phyloP scores from a whole-genome alignment of 108 stramenopile genomes.

The Pseudonitzschia delicatissima region DNA sequence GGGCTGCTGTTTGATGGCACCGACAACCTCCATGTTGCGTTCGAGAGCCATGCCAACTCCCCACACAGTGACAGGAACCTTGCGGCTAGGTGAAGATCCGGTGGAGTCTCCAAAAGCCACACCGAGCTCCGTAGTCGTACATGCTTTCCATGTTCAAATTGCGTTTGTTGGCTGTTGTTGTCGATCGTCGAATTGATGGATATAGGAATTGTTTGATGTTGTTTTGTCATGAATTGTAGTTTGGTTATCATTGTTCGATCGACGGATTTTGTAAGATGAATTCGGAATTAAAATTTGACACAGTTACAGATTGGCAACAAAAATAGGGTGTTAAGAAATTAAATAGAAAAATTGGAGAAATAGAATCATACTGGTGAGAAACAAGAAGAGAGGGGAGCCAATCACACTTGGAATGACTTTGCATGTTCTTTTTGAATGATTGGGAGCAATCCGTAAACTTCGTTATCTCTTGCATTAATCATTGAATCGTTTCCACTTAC shows the following conservation, averaged over 20 bases:
- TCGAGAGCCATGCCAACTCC: slow-evolving; percentile 96
- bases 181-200: neutral
- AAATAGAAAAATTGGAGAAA: neutral
- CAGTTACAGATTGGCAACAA: neutral
- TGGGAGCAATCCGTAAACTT: no score
- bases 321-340: neutral
- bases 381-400: neutral
- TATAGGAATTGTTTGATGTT: neutral
- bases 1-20: slow-evolving; percentile 77
- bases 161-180: slow-evolving; percentile 25
- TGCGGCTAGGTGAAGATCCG: slow-evolving; percentile 70
- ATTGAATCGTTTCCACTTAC: slow-evolving; percentile 13
- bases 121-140: slow-evolving; percentile 91
- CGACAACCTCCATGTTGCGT: slow-evolving; percentile 72
- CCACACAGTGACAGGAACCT: slow-evolving; percentile 87
- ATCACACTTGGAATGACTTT: neutral
- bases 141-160: slow-evolving; percentile 89
- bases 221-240: neutral
- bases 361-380: neutral
- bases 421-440: no score
- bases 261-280: neutral
- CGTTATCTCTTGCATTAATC: no score
- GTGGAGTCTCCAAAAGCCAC: slow-evolving; percentile 93
- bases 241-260: neutral
- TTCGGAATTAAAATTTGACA: neutral